A percentile compares a stretch with the other conserved stretches of the same genome.
These are phyloP conservation scores for Ganoderma leucocontextum DNA, from an alignment of 1,284 basidiomycete species.

Conservation along the genomic window DNA sequence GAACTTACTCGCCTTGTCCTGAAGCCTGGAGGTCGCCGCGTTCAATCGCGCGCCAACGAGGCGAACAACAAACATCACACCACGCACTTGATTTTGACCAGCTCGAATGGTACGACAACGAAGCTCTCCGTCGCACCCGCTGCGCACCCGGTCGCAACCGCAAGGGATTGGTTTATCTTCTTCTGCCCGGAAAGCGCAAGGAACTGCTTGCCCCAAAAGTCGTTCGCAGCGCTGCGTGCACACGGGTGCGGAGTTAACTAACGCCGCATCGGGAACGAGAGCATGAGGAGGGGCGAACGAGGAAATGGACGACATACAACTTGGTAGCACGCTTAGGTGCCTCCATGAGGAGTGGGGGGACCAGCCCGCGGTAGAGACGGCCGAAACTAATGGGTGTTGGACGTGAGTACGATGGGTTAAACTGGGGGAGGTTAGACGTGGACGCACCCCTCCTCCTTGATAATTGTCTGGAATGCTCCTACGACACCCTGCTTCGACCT, in stretches of 20 bases:
- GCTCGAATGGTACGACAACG: constrained; percentile 94
- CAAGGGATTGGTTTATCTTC: constrained; percentile 90
- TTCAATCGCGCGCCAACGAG: not conserved
- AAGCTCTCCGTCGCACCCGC: constrained; percentile 97
- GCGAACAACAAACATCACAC: not conserved
- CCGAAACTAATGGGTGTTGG: constrained; percentile 60
- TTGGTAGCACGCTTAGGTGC: constrained; percentile 99
- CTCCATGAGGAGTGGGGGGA: constrained; percentile 94
- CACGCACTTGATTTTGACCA: constrained; percentile 90
- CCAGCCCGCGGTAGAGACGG: constrained; percentile 92
- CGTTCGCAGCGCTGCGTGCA: constrained; percentile 76
- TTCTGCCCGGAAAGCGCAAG: constrained; percentile 67
- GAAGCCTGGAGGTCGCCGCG: constrained; percentile 62
- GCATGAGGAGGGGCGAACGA: not conserved
- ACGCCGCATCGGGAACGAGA: constrained; percentile 11
- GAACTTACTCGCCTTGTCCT: constrained; percentile 91
- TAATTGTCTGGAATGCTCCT: constrained; percentile 80
- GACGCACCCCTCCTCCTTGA: constrained; percentile 85
- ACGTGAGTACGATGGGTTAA: not conserved
- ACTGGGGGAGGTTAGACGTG: not conserved
- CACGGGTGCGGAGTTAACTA: constrained; percentile 7
- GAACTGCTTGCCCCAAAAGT: constrained; percentile 92
- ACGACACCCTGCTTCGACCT: constrained; percentile 83
- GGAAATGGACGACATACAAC: constrained; percentile 65
- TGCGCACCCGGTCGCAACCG: constrained; percentile 90